Base-by-base conservation (phyloP, 805 yeast genomes). In the Lachancea sp. region DNA sequence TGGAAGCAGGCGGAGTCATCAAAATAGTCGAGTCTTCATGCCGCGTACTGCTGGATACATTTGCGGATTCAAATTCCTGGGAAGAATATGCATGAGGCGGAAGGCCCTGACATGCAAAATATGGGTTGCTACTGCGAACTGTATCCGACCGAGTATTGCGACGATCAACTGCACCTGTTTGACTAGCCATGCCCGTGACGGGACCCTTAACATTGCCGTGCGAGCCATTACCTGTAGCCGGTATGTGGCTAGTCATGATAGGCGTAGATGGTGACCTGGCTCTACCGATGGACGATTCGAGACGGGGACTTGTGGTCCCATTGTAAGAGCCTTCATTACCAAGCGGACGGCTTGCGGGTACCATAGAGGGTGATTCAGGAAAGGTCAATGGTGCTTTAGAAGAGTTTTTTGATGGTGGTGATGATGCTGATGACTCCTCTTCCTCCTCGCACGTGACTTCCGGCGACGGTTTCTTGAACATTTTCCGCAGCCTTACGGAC, bases 21-120 rank as follows among this genome's bases (percentile, higher is more conserved):
- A 42, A 27, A 9, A 25, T 19, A 17, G 37, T 20, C 13, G 46
- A 37, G 19, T 30, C 36, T 13, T 44, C 39, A 16, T 27, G 12
- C 11, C 25, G 42, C 25, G 30, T 38, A 13, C 35, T 26, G 26
- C 29, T 26, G 9, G 42, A 38, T 2, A 22, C 18, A 26, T 38
- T 39, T 7, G 35, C 49, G 26, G 39, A 17, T 17, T 48, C 51
- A 26, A 49, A 36, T 30, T 49, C 56, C 45, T 47, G 55, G 31
- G 51, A 53, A 20, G 57, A 49, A 38, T 49, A 38, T 33, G 63
- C 69, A 52, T 78, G 82, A 2, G 79, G 79, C 3, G 83, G 82
- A 9, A 74, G 57, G 1, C 83, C 82, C 51, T 78, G 82, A 53
- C 74, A 77, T 4, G 72, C 74, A 59, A 78, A 78, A 57, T 78